Evolutionary conservation across 345 rosid species (phyloP), one percentile per base, ranked within the genome.

Genomic region (Raphanus raphanistrum): DNA sequence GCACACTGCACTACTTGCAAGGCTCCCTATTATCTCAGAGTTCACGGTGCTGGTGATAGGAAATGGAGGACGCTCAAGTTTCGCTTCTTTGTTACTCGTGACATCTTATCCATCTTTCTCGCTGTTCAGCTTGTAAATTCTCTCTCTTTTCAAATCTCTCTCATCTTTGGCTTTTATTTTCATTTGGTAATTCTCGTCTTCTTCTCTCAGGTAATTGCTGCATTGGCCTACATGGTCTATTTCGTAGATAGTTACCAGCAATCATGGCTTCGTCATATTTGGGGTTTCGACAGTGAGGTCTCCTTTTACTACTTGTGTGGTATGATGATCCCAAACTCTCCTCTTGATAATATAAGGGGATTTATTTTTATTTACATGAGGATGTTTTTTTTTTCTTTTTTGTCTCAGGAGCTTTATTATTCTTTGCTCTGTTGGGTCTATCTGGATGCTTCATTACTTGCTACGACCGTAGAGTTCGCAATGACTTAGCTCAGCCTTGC

Each of bases 1-100:
- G 93, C 98, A 57, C 99, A 96, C 82, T 96, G 99, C 83, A 96
- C 98, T 45, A 96, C 98, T 83, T 96, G 99, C 87, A 96, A 96
- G 88, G 92, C 95, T 63, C 96, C 97, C 54, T 96, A 96, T 80
- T 92, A 96, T 88, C 83, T 93, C 83, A 88, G 99, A 83, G 98
- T 96, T 85, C 98, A 96, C 82, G 94, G 83, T 76, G 97, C 96
- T 35, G 92, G 97, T 76, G 98, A 96, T 74, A 87, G 98, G 85
- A 90, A 89, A 81, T 96, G 99, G 99, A 84, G 97, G 62, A 90
- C 95, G 29, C 71, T 96, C 80, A 96, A 96, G 86, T 96, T 96
- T 82, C 91, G 97, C 25, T 96, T 96, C 85, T 96, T 96, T 87
- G 99, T 96, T 71, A 96, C 99, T 4, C 88, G 99, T 79, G 98